These are phyloP conservation scores for Pouteria campechiana DNA, from an alignment of 179 eudicot species.

Conservation along the genomic window DNA sequence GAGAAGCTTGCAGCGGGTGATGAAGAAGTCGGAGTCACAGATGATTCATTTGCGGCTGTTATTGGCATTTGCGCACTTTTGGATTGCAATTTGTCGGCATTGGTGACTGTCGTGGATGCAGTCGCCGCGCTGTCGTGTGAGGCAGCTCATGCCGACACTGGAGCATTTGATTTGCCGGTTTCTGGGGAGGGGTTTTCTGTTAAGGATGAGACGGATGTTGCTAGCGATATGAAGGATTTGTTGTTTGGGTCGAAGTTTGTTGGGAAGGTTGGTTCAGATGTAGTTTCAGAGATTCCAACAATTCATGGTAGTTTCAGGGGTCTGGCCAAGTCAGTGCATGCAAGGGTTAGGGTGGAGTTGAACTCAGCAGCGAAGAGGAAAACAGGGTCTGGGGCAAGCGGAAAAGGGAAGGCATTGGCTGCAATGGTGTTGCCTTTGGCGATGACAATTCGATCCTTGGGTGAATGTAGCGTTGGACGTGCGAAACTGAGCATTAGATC, in stretches of 20 bases:
- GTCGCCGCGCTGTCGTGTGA: conserved; percentile 76
- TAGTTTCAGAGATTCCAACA: conserved; percentile 38
- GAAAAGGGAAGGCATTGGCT: conserved; percentile 16
- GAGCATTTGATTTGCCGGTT: conserved; percentile 35
- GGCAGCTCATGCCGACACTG: conserved; percentile 40
- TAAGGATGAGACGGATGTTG: conserved; percentile 72
- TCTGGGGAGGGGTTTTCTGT: conserved; percentile 67
- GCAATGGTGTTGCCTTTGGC: conserved; percentile 26
- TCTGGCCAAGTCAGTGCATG: conserved; percentile 36
- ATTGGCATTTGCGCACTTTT: conserved; percentile 52
- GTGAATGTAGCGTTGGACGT: conserved; percentile 35
- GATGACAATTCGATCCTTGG: conserved; percentile 28
- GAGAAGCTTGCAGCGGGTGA: conserved; percentile 20
- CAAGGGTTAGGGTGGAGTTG: conserved; percentile 36
- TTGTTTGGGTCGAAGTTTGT: conserved; percentile 73
- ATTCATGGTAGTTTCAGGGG: conserved; percentile 60
- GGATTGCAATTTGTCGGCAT: conserved; percentile 33
- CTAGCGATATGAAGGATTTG: conserved; percentile 63
- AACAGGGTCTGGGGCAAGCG: conserved; percentile 9
- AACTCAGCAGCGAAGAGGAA: conserved; percentile 28
- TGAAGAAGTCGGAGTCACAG: conserved; percentile 17
- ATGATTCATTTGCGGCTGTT: conserved; percentile 18
- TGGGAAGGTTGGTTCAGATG: conserved; percentile 25
- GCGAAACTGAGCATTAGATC: conserved; percentile 19
- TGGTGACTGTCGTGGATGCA: conserved; percentile 36